Percentiles rank a stretch among this genome's conserved stretches.
Conservation (phyloP, 2,329 filamentous ascomycete genomes). For the Xylaria sp. region DNA sequence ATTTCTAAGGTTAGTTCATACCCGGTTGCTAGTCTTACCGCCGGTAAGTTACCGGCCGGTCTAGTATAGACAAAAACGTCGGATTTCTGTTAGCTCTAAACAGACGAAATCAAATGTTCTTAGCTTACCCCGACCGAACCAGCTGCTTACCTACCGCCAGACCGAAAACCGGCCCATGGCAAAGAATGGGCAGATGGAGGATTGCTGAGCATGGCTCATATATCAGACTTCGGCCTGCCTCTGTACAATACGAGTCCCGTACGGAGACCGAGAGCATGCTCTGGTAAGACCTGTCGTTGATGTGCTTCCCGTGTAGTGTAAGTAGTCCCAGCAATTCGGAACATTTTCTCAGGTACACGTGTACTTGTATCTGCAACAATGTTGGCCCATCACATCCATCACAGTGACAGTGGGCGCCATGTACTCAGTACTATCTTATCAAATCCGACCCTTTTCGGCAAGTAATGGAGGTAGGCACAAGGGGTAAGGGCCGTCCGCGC, state of each 20-base stretch:
- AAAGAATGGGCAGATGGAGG: neutral
- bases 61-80: too few relatives aligned
- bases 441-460: conserved; percentile 26
- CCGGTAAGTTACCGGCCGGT: too few relatives aligned
- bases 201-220: too few relatives aligned
- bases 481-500: conserved; percentile 20
- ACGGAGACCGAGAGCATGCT: conserved; percentile 3
- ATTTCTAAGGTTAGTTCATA: too few relatives aligned
- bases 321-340: conserved; percentile 6
- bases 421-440: conserved; percentile 12
- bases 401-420: conserved; percentile 33
- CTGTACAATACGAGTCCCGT: too few relatives aligned
- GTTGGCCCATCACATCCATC: conserved; percentile 36
- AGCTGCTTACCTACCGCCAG: neutral
- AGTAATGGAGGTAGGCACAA: conserved; percentile 10
- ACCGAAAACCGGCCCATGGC: neutral
- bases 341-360: neutral
- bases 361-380: conserved; percentile 7
- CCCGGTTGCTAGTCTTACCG: too few relatives aligned
- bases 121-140: neutral
- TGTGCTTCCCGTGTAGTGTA: neutral
- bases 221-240: too few relatives aligned
- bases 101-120: too few relatives aligned
- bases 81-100: too few relatives aligned
- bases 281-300: neutral